These are phyloP conservation scores for Vitis rotundifolia DNA, from an alignment of 164 flowering plant genomes.

Conservation along the genomic window DNA sequence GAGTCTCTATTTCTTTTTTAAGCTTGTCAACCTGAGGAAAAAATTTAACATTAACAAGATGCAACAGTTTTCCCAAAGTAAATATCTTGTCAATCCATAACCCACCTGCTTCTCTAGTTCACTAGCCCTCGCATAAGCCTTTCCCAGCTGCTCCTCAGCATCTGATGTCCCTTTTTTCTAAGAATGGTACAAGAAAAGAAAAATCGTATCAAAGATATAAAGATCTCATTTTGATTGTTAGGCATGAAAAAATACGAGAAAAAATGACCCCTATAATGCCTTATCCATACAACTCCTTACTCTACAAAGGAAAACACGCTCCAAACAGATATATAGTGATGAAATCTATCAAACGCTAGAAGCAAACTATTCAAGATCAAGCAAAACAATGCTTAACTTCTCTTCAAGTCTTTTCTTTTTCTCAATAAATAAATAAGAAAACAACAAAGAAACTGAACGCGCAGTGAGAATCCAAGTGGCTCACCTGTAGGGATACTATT, in stretches of 20 bases:
- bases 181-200: neutral
- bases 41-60: slow-evolving; percentile 5
- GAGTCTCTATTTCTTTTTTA: slow-evolving; percentile 51
- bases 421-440: no score
- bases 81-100: neutral
- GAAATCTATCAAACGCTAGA: neutral
- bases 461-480: neutral
- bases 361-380: neutral
- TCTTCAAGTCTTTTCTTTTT: no score
- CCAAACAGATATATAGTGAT: neutral
- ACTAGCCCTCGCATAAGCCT: slow-evolving; percentile 75
- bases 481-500: slow-evolving; percentile 50
- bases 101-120: slow-evolving; percentile 84
- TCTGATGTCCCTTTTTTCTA: slow-evolving; percentile 68
- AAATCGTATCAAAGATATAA: neutral
- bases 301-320: no score
- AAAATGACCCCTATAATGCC: neutral
- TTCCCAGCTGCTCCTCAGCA: slow-evolving; percentile 59
- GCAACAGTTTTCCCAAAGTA: neutral
- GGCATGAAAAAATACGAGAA: neutral
- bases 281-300: no score
- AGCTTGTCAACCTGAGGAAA: slow-evolving; percentile 58
- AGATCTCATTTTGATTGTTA: neutral
- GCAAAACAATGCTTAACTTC: no score
- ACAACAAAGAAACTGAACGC: neutral